Base-by-base conservation (phyloP, 2,329 filamentous ascomycete species). In the Aureobasidium sp. region DNA sequence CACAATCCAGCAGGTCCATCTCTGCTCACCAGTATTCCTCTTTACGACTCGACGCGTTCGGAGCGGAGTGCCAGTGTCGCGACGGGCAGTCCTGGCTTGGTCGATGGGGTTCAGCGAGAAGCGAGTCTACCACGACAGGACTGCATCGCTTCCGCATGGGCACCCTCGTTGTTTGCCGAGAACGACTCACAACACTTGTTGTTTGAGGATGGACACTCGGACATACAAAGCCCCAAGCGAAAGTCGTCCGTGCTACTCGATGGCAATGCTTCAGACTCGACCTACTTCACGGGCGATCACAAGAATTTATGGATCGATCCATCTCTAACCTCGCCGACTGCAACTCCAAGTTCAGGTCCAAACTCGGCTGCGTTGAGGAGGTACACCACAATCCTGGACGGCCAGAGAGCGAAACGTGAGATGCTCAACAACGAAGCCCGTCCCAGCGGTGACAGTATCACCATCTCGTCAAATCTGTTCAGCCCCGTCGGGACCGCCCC, bases 1-100 rank as follows among this genome's bases (percentile, higher is more conserved):
- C 54, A 42, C 25, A 58, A 58, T n/a, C 42, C 54, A 37, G 32
- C 32, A 48, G 54, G 54, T 39, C 54, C 54, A 30, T 58, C 54
- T 29, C 21, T 39, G 41, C 54, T 58, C 41, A 58, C 54, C 30
- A 58, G 32, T 25, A 39, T 48, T 14, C 42, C 54, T 14, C 30
- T 48, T 2, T 58, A 39, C 34, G 54, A 48, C 6, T 37, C 42
- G 30, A 2, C 54, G 32, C 54, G 9, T 10, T 47, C 42, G 32
- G 54, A 58, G 13, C n/a, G 54, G 3, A 58, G 54, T 14, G 32
- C 14, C 13, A 47, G 41, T 14, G 21, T 58, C 13, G 25, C 10
- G 5, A 48, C 32, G 9, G 9, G 37, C 11, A 58, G 54, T 21
- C 54, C 54, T 21, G 42, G 54, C 21, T 16, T 48, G 32, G 21